Base-by-base conservation (phyloP, 2,329 filamentous ascomycete species). In the Ophiostoma piceae region DNA sequence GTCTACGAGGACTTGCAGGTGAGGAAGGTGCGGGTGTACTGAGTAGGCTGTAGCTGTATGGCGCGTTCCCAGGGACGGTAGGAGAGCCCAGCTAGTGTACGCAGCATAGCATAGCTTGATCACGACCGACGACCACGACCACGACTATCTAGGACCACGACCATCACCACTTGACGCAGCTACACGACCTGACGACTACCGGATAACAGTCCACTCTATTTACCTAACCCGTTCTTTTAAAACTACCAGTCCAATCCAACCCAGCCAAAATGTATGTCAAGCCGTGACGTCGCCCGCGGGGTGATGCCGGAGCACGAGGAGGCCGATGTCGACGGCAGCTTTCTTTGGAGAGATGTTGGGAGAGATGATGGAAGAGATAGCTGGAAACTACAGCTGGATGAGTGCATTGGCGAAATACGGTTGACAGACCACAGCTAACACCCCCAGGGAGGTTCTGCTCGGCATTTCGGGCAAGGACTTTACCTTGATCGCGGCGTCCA, bases 401-500 rank as follows among this genome's bases (percentile, higher is more conserved):
- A 35, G 4, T 8, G 8, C 8, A 35, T 8, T 35, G 35, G 35
- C 2, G 1, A 35, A 35, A 35, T 6, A 35, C 35, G 35, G 26
- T 29, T 35, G 4, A 35, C 3, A 35, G 35, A 41, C 11, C 39
- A 37, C 7, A 12, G 37, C 39, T 66, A 47, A 43, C 65, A 19
- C 39, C 22, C 16, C 22, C 72, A 98, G 94, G 95, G 95, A 99
- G 88, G 92, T 98, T 80, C 87, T 99, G 79, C 87, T 99, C 76
- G 95, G 95, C 78, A 97, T 99, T 81, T 97, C 94, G 72, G 96
- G 95, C 84, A 97, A 97, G 85, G 96, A 99, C 87, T 99, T 97
- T 81, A 96, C 94, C 83, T 89, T 99, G 86, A 89, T 99, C 80
- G 95, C 93, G 77, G 92, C 95, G 77, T 98, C 94, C 73, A 98